Evolutionary conservation across 805 yeast species (phyloP).

Genomic region (Monosporozyma solicola): DNA sequence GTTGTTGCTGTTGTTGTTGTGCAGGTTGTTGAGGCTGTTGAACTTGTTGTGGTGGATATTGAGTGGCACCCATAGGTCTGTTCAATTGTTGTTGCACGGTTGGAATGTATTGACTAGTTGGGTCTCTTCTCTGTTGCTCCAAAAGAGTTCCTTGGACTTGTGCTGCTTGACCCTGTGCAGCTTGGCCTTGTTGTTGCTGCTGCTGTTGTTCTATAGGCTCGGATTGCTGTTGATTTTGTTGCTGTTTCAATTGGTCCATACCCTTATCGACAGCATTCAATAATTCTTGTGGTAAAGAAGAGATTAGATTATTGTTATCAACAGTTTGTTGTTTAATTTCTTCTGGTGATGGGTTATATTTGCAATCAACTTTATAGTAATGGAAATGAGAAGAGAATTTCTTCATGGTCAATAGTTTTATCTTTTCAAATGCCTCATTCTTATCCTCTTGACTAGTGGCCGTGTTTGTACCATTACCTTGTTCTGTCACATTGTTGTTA

Average conservation of each 20-base stretch:
- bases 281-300: slow-evolving; percentile 22
- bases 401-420: slow-evolving; percentile 27
- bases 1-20: slow-evolving; percentile 4
- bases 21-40: slow-evolving; percentile 4
- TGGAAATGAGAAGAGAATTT: slow-evolving; percentile 30
- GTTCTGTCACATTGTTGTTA: not conserved
- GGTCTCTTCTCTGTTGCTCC: slow-evolving; percentile 13
- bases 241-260: slow-evolving; percentile 23
- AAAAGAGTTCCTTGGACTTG: slow-evolving; percentile 8
- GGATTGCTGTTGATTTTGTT: slow-evolving; percentile 10
- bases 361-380: slow-evolving; percentile 24
- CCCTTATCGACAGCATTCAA: slow-evolving; percentile 23
- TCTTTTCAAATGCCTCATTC: slow-evolving; percentile 26
- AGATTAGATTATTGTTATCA: slow-evolving; percentile 19
- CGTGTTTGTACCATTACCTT: not conserved
- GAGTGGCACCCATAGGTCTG: slow-evolving; percentile 5
- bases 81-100: slow-evolving; percentile 14
- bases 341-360: slow-evolving; percentile 27
- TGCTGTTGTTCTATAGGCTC: slow-evolving; percentile 1
- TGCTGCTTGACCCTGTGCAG: not conserved
- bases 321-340: slow-evolving; percentile 26
- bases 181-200: slow-evolving; percentile 5
- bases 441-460: slow-evolving; percentile 3
- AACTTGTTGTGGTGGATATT: slow-evolving; percentile 5
- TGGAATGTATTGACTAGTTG: slow-evolving; percentile 2